Evolutionary conservation across 331 rosid genomes (phyloP), one percentile per base, ranked within the genome.

Genomic region (Rhamnella rubrinervis): DNA sequence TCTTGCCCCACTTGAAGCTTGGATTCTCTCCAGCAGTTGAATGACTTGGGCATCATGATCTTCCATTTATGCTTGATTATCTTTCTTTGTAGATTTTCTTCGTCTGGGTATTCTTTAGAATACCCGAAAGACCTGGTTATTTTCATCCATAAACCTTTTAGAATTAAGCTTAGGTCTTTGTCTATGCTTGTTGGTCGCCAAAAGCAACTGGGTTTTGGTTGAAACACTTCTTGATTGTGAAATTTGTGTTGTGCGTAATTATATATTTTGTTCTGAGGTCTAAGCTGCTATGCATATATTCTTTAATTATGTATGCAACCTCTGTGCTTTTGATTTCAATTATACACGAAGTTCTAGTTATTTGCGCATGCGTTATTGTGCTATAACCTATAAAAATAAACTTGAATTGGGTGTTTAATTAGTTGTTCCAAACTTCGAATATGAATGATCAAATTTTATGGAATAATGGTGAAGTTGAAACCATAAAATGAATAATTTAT

Each of bases 241-340:
- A 66, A 15, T 55, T 55, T 13, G 11, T 51, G 63, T 26, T 53
- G 12, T 68, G 12, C 1, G 18, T 70, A 17, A 68, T 46, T 61
- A 17, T 74, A 61, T 70, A 28, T 47, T 74, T 55, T 79, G 62
- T 74, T 71, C 70, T 2, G 49, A 8, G 61, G 61, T n/a, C 23
- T 67, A 55, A 77, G 71, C 58, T 84, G 74, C 72, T 77, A 66
- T 44, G 83, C 56, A 74, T 79, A 65, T 77, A 64, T 77, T 77
- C 82, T 59, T 79, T 66, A 65, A 46, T 66, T 61, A 20, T 58
- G 55, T 44, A 3, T 2, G 35, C 35, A 31, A 4, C 35, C 35
- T 31, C 4, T 31, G 35, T 31, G 35, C 35, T 31, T 31, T 4
- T 31, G 35, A 31, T 31, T 37, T 65, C 49, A 59, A 21, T 57